These are phyloP conservation scores for Telfairia occidentalis DNA, from an alignment of 331 rosid species.

Conservation along the genomic window DNA sequence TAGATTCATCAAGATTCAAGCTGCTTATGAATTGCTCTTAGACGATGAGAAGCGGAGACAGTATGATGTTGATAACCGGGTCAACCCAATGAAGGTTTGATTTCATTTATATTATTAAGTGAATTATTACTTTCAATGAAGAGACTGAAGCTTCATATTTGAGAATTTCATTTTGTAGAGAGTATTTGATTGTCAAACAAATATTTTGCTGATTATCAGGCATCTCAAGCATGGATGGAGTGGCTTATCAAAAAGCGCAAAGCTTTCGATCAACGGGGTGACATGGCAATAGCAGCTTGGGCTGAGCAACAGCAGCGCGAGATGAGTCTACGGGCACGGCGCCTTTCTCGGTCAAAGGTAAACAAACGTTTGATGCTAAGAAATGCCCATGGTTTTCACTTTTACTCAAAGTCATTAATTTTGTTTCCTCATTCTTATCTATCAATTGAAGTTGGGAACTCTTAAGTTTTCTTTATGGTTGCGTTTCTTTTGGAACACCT, in stretches of 20 bases:
- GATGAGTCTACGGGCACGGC: constrained; percentile 71
- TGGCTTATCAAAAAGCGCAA: constrained; percentile 84
- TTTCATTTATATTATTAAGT: constrained; percentile 9
- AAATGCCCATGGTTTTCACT: not conserved
- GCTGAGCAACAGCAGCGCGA: constrained; percentile 96
- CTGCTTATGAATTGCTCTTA: constrained; percentile 79
- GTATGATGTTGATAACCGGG: constrained; percentile 73
- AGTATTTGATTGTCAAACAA: not conserved
- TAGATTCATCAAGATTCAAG: constrained; percentile 92
- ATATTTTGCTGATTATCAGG: constrained; percentile 32
- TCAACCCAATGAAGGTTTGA: constrained; percentile 80
- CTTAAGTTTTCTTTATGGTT: not conserved
- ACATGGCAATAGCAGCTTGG: constrained; percentile 97
- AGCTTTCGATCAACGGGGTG: constrained; percentile 94
- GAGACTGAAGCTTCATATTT: not conserved
- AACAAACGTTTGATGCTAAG: not conserved
- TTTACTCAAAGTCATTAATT: not conserved
- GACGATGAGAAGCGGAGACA: constrained; percentile 54
- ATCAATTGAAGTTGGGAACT: not conserved
- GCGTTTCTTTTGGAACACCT: constrained; percentile 5
- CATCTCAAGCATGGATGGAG: constrained; percentile 97
- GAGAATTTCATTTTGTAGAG: not conserved
- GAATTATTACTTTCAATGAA: not conserved
- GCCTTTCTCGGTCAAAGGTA: constrained; percentile 93
- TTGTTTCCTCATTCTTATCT: not conserved